Conservation (phyloP, 345 rosid species). For the Camelina sativa region DNA sequence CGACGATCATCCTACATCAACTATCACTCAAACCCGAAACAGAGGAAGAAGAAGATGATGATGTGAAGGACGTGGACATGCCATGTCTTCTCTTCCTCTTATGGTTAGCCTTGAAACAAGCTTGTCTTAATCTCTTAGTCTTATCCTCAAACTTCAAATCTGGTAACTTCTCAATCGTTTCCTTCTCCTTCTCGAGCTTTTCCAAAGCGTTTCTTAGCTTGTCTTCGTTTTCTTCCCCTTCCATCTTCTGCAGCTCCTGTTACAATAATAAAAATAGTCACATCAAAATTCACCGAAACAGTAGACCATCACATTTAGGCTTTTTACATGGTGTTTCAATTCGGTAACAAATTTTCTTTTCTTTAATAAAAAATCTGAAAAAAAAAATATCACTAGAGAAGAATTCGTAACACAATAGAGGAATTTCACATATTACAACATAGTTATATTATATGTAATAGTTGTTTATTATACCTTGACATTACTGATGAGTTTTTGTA, state of each 20-base stretch:
- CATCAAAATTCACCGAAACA: neutral
- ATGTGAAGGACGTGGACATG: conserved; percentile 16
- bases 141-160: conserved; percentile 53
- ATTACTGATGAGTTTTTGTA: conserved; percentile 55
- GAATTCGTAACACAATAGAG: too few relatives aligned
- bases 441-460: neutral
- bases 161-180: conserved; percentile 56
- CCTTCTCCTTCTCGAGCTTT: conserved; percentile 61
- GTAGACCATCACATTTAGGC: neutral
- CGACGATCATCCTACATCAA: neutral
- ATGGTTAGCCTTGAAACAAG: conserved; percentile 80
- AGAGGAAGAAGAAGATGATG: conserved; percentile 14
- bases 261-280: conserved; percentile 6
- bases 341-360: neutral
- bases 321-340: neutral
- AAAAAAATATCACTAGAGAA: too few relatives aligned
- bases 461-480: conserved; percentile 45
- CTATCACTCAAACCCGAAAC: conserved; percentile 8
- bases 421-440: neutral
- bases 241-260: conserved; percentile 39
- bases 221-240: conserved; percentile 38
- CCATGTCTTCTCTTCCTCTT: conserved; percentile 54
- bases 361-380: too few relatives aligned
- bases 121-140: conserved; percentile 76
- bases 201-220: conserved; percentile 49